Percentiles rank a stretch among this genome's conserved stretches.
Conservation (phyloP, 768 basidiomycete species). For the Podaxis mareebaensis region DNA sequence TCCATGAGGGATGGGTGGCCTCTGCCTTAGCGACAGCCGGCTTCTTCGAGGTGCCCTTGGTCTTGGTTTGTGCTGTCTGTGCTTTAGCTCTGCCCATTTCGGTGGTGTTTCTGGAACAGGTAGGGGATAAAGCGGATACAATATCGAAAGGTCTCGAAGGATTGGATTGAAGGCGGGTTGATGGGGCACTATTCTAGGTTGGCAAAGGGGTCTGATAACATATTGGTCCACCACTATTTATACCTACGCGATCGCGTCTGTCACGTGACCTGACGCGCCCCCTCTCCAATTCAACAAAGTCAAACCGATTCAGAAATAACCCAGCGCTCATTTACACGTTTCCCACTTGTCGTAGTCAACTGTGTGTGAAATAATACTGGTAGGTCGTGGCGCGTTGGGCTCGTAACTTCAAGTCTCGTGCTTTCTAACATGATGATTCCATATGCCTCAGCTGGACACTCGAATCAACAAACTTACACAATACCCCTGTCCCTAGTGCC, state of each 20-base stretch:
- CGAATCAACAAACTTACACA: neutral
- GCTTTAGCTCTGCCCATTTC: constrained; percentile 35
- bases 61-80: constrained; percentile 24
- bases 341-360: neutral
- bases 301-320: neutral
- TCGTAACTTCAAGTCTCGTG: neutral
- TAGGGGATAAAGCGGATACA: constrained; percentile 1
- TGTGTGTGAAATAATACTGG: neutral
- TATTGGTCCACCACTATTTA: constrained; percentile 38
- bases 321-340: neutral
- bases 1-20: constrained; percentile 59
- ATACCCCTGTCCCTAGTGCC: neutral
- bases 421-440: neutral
- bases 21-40: constrained; percentile 43
- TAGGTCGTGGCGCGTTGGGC: too few relatives aligned
- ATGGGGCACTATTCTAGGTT: constrained; percentile 26
- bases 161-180: constrained; percentile 12
- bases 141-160: constrained; percentile 6
- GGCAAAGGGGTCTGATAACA: constrained; percentile 41
- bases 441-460: neutral
- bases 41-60: constrained; percentile 46
- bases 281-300: constrained; percentile 40
- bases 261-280: constrained; percentile 38
- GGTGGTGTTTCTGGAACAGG: constrained; percentile 20
- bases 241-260: constrained; percentile 45